These are phyloP conservation scores for Dictyostelium capitatum DNA, from an alignment of 78 protist species.

Conservation along the genomic window DNA sequence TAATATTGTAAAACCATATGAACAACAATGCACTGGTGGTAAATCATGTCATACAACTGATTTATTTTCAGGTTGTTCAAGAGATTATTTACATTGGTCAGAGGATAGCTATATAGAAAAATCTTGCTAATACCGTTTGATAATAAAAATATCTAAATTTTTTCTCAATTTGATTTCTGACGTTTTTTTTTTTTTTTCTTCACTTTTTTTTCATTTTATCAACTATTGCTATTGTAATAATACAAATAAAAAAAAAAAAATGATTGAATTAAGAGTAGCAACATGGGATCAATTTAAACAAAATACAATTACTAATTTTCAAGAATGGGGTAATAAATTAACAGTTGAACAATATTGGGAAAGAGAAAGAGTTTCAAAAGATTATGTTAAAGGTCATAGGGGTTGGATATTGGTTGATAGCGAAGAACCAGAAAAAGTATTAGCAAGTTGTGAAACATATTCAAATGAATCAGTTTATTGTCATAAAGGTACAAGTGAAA, in stretches of 20 bases:
- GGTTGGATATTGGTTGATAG: constrained; percentile 32
- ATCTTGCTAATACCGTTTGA: no score
- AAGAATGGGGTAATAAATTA: constrained; percentile 44
- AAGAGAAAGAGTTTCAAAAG: constrained; percentile 42
- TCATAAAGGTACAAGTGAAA: background rate
- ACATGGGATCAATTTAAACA: constrained; percentile 43
- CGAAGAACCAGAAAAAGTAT: background rate
- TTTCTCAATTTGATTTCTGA: no score
- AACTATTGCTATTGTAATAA: no score
- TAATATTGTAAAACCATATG: no score
- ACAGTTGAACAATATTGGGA: constrained; percentile 29
- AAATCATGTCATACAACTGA: no score
- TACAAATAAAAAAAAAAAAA: background rate
- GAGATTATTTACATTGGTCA: no score
- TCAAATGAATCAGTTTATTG: constrained; percentile 29
- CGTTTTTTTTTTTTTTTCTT: no score
- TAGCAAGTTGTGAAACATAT: constrained; percentile 72
- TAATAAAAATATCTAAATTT: no score
- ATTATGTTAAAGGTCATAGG: constrained; percentile 21
- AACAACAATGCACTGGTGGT: no score
- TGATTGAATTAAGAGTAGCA: constrained; percentile 25
- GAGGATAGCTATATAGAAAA: no score
- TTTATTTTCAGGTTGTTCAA: no score
- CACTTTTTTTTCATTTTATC: no score
- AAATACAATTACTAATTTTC: constrained; percentile 24